These are phyloP conservation scores for Panaeolus cyanescens DNA, from an alignment of 768 basidiomycete genomes.

Conservation along the genomic window DNA sequence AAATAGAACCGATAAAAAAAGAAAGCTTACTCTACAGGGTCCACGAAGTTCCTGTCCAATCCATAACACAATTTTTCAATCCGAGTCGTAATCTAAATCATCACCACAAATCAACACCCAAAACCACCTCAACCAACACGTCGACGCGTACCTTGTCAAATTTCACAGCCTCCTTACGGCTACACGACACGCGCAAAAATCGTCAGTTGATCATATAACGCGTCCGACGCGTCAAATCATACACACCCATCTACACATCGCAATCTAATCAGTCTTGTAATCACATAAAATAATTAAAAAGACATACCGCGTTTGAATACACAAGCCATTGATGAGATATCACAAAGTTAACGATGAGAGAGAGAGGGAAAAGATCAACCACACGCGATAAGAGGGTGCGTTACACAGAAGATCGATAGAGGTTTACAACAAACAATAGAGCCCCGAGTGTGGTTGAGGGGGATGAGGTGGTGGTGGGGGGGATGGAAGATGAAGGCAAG, in stretches of 20 bases:
- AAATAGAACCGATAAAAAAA: constrained; percentile 5
- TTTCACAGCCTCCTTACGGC: constrained; percentile 89
- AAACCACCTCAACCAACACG: constrained; percentile 16
- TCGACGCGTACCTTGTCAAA: constrained; percentile 78
- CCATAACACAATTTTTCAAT: constrained; percentile 95
- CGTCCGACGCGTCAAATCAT: not conserved
- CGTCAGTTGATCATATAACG: constrained; percentile 9
- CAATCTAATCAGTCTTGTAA: not conserved
- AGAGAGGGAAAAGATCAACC: constrained; percentile 5
- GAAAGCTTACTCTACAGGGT: constrained; percentile 81
- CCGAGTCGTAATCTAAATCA: constrained; percentile 82
- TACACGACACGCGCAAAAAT: constrained; percentile 47
- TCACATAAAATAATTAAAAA: not conserved
- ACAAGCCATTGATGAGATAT: constrained; percentile 28
- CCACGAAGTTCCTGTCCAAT: constrained; percentile 87
- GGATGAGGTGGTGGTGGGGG: not conserved
- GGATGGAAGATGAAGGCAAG: constrained; percentile 18
- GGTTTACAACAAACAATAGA: too few relatives aligned
- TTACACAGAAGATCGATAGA: too few relatives aligned
- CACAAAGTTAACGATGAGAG: too few relatives aligned
- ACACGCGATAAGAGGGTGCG: too few relatives aligned
- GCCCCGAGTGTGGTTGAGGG: too few relatives aligned
- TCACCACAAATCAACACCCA: not conserved
- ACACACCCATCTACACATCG: not conserved
- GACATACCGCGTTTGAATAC: constrained; percentile 44